phyloP scores from a whole-genome alignment of 164 flowering plant species.

The Chimonanthus praecox region DNA sequence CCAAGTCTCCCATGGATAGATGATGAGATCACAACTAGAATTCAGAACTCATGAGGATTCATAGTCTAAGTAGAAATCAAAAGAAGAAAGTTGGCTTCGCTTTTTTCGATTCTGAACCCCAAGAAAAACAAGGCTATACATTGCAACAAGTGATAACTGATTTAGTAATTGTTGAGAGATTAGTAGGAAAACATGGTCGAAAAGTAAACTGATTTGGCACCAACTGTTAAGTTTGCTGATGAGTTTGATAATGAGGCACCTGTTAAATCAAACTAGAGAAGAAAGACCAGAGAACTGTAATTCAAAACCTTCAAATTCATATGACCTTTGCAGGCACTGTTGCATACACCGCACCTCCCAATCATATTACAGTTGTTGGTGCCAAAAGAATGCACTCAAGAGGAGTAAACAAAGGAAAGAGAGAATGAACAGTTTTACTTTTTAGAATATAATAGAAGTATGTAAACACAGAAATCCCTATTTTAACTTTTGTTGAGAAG shows the following conservation, averaged over 20 bases:
- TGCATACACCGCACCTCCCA: neutral
- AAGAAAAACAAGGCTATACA: too few relatives aligned
- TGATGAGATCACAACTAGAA: too few relatives aligned
- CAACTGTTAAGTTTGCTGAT: neutral
- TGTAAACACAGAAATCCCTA: neutral
- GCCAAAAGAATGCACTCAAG: neutral
- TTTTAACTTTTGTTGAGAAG: conserved; percentile 19
- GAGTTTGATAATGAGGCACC: neutral
- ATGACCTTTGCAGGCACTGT: neutral
- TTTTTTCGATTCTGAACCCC: too few relatives aligned
- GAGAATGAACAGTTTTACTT: neutral
- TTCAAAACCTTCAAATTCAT: neutral
- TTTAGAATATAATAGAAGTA: too few relatives aligned
- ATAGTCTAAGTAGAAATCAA: too few relatives aligned
- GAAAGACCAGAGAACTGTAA: neutral
- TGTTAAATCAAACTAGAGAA: too few relatives aligned
- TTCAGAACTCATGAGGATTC: too few relatives aligned
- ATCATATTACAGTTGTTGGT: neutral
- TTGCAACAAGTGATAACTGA: too few relatives aligned
- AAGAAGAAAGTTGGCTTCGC: too few relatives aligned
- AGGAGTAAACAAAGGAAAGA: neutral
- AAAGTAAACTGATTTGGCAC: neutral
- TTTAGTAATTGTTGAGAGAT: too few relatives aligned
- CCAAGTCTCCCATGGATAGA: too few relatives aligned
- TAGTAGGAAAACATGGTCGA: neutral